Evolutionary conservation across 805 yeast genomes (phyloP), one percentile per base, ranked within the genome.

Genomic region (Vanderwaltozyma tropicalis): DNA sequence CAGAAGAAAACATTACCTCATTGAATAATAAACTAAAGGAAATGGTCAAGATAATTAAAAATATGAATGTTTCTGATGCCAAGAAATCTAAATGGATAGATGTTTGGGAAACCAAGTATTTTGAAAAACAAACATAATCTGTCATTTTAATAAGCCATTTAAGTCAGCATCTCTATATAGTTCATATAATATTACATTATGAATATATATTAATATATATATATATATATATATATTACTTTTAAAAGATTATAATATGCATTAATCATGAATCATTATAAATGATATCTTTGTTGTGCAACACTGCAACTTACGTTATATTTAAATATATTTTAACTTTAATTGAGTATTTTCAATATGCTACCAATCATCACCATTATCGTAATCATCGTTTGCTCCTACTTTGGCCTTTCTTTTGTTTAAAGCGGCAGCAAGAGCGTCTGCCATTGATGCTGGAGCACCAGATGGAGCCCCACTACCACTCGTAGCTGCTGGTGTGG

Each of bases 311-410:
- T n/a, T n/a, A n/a, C n/a, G n/a, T n/a, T n/a, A n/a, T n/a, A n/a
- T n/a, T n/a, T n/a, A n/a, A n/a, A n/a, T n/a, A n/a, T n/a, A n/a
- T n/a, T n/a, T n/a, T n/a, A n/a, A n/a, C n/a, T n/a, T n/a, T n/a
- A n/a, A n/a, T n/a, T n/a, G n/a, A n/a, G n/a, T n/a, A n/a, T n/a
- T n/a, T n/a, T n/a, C n/a, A n/a, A n/a, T n/a, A n/a, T n/a, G 24
- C 20, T 45, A 73, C 86, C 86, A 80, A 37, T 85, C 95, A 38
- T 74, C 80, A 17, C 73, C 80, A 46, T 82, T 87, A 49, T 88
- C 96, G 46, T 83, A 94, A 42, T 82, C 88, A 45, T 82, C 92
- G 48, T 83, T 94, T 42, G 81, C 92, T 45, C 86, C 95, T 7
- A 89, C 94, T 57, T 85, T 86, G 16, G 73, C 76, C 61, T 89